Percentiles rank a stretch among this genome's conserved stretches.
Evolutionary conservation across 768 basidiomycete species (phyloP).

Genomic region (Phylloporus sp.): DNA sequence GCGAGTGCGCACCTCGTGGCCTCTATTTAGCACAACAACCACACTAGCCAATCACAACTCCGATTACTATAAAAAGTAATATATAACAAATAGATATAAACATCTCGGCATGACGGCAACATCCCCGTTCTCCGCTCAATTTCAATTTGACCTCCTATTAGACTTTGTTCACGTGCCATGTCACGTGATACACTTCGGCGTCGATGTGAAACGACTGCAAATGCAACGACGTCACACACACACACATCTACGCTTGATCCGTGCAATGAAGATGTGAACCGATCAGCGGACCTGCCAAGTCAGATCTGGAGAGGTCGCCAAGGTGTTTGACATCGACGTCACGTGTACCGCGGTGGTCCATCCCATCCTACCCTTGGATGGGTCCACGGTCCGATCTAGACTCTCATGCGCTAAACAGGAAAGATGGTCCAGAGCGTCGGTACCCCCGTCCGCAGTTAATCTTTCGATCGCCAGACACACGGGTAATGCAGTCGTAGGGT

Average conservation of each 20-base stretch:
- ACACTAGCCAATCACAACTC: constrained; percentile 14
- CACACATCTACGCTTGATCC: too few species aligned
- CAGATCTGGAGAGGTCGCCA: too few species aligned
- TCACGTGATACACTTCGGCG: too few species aligned
- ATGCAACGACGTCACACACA: too few species aligned
- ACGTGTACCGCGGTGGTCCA: too few species aligned
- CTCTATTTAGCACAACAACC: constrained; percentile 31
- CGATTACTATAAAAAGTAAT: not conserved
- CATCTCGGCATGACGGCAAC: constrained; percentile 26
- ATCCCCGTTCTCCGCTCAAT: not conserved
- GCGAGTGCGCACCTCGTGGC: constrained; percentile 6
- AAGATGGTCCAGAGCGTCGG: not conserved
- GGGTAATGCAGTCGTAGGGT: not conserved
- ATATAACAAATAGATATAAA: constrained; percentile 22
- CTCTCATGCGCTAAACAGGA: not conserved
- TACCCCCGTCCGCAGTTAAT: not conserved
- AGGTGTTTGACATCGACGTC: too few species aligned
- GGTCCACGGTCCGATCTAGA: not conserved
- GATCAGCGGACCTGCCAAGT: too few species aligned
- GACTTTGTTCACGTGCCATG: not conserved
- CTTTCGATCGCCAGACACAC: not conserved
- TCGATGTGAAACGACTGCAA: too few species aligned
- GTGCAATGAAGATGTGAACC: too few species aligned
- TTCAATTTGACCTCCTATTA: not conserved
- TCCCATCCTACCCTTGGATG: too few species aligned